phyloP scores from a whole-genome alignment of 441 rosid genomes.

The Adansonia madagascariensis region DNA sequence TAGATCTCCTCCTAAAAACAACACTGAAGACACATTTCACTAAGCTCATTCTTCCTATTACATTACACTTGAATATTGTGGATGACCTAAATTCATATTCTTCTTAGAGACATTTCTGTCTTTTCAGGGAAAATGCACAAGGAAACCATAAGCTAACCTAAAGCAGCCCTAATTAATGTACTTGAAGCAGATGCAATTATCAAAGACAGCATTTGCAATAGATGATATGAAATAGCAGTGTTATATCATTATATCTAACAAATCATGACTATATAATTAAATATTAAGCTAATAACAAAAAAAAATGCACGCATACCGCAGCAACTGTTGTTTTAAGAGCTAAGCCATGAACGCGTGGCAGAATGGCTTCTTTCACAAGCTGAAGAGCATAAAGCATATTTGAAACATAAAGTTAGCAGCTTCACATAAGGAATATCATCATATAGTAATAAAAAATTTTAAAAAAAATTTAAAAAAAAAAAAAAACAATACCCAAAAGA shows the following conservation, averaged over 20 bases:
- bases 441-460: background rate
- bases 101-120: background rate
- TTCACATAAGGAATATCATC: background rate
- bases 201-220: background rate
- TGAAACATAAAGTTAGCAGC: conserved; percentile 4
- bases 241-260: conserved; percentile 5
- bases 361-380: conserved; percentile 91
- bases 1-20: conserved; percentile 16
- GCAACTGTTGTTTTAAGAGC: conserved; percentile 96
- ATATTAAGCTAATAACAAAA: background rate
- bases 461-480: background rate
- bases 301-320: conserved; percentile 62
- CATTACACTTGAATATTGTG: background rate
- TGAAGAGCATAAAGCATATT: conserved; percentile 39
- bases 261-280: background rate
- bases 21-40: conserved; percentile 16
- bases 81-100: conserved; percentile 10
- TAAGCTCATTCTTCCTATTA: conserved; percentile 8
- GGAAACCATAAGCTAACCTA: background rate
- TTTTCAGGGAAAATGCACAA: background rate
- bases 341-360: conserved; percentile 92
- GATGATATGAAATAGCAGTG: conserved; percentile 6
- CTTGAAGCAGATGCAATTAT: background rate
- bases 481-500: too few relatives aligned
- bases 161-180: background rate